Evolutionary conservation across 2,329 filamentous ascomycete genomes (phyloP).

Genomic region (Colletotrichum graminicola): DNA sequence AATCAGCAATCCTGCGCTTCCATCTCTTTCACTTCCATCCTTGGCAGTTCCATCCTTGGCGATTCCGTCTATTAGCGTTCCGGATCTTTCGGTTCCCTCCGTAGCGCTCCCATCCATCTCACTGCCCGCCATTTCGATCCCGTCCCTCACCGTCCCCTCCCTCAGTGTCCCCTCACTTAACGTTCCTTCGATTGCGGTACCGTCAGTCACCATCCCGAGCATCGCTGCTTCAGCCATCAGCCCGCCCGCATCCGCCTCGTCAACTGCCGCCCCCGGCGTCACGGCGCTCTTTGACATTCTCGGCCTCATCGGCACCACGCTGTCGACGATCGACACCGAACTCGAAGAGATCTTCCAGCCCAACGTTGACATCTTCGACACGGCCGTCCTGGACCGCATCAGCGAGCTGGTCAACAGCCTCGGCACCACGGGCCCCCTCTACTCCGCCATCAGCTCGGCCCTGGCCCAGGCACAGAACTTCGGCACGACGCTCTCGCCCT

Average conservation of each 20-base stretch:
- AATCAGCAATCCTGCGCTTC: not conserved
- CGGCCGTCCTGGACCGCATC: not conserved
- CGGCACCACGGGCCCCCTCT: not conserved
- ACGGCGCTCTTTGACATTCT: not conserved
- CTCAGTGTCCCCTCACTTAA: not conserved
- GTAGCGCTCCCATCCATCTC: not conserved
- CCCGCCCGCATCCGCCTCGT: not conserved
- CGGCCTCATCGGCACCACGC: not conserved
- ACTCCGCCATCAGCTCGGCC: not conserved
- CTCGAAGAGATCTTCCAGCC: not conserved
- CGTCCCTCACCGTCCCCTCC: not conserved
- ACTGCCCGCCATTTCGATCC: not conserved
- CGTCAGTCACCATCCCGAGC: not conserved
- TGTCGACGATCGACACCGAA: not conserved
- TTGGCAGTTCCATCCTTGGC: not conserved
- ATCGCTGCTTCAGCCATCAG: not conserved
- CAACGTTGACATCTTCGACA: not conserved
- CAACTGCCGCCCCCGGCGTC: not conserved
- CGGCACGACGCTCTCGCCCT: not conserved
- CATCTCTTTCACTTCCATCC: not conserved
- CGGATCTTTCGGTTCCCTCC: too few species aligned
- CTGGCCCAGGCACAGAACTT: not conserved
- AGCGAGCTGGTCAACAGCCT: not conserved
- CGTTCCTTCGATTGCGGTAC: not conserved
- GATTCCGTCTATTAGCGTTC: not conserved